These are phyloP conservation scores for Powellomyces hirtus DNA, from an alignment of 192 early-diverging fungal species.

Conservation along the genomic window DNA sequence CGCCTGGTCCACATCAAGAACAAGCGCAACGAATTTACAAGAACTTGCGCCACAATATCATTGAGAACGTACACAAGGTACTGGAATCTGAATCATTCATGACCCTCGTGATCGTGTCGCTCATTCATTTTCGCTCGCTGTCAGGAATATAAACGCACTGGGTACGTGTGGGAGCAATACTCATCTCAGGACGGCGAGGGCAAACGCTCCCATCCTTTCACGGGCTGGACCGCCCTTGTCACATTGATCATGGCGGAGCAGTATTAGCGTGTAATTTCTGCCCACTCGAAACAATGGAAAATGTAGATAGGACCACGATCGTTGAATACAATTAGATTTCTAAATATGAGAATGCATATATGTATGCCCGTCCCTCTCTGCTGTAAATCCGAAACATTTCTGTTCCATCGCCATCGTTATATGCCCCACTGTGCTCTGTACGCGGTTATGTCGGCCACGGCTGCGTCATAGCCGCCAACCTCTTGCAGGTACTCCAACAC, in stretches of 20 bases:
- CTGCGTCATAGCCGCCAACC: constrained; percentile 59
- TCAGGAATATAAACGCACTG: constrained; percentile 70
- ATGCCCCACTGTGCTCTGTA: constrained; percentile 87
- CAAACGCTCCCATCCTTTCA: constrained; percentile 87
- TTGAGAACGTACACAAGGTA: constrained; percentile 73
- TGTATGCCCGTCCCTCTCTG: too few species aligned
- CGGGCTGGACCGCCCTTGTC: constrained; percentile 88
- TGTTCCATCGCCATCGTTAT: too few species aligned
- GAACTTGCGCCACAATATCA: constrained; percentile 69
- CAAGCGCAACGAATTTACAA: constrained; percentile 72
- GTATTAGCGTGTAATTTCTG: too few species aligned
- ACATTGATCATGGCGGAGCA: constrained; percentile 82
- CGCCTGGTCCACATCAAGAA: constrained; percentile 65
- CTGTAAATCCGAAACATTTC: too few species aligned
- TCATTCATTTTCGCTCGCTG: background rate
- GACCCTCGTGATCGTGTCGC: too few species aligned
- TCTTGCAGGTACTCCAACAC: constrained; percentile 86
- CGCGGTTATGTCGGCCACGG: constrained; percentile 68
- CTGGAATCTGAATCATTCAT: too few species aligned
- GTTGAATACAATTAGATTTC: too few species aligned
- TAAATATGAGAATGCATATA: too few species aligned
- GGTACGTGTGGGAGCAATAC: constrained; percentile 94
- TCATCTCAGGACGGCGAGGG: constrained; percentile 70
- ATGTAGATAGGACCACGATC: too few species aligned
- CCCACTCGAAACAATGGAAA: too few species aligned